Evolutionary conservation across 106 monocot genomes (phyloP).

Genomic region (Triglochin maritima): DNA sequence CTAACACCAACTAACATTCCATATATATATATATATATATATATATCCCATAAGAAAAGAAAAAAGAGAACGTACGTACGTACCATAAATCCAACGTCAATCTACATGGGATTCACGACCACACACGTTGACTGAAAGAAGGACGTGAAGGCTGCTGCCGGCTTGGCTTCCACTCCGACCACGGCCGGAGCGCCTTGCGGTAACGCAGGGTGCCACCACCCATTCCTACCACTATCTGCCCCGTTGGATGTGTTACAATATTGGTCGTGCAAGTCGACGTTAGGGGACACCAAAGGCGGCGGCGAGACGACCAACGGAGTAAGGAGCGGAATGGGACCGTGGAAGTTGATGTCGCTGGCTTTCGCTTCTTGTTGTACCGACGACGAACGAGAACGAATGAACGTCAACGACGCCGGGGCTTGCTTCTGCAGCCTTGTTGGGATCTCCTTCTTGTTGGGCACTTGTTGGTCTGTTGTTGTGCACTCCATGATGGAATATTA

Average conservation of each 20-base stretch:
- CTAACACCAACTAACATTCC: no score
- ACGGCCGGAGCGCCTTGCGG: not conserved
- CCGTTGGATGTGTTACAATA: not conserved
- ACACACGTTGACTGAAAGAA: not conserved
- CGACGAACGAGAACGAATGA: not conserved
- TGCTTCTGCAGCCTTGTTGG: constrained; percentile 2
- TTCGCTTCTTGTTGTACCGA: not conserved
- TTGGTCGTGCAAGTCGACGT: not conserved
- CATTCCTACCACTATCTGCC: not conserved
- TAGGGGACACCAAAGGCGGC: not conserved
- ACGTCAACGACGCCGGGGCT: not conserved
- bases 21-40: no score
- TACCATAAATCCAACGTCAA: no score
- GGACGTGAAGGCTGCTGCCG: not conserved
- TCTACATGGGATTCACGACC: not conserved
- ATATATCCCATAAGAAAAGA: no score
- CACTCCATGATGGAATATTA: not conserved
- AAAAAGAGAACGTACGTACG: no score
- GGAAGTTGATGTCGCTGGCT: not conserved
- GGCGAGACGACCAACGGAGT: not conserved
- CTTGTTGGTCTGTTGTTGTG: not conserved
- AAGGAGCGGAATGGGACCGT: not conserved
- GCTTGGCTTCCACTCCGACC: not conserved
- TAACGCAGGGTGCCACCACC: constrained; percentile 2
- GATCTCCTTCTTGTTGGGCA: not conserved